Evolutionary conservation across 2,329 filamentous ascomycete genomes (phyloP).

Genomic region (Nothophaeocryptopus gaeumannii): DNA sequence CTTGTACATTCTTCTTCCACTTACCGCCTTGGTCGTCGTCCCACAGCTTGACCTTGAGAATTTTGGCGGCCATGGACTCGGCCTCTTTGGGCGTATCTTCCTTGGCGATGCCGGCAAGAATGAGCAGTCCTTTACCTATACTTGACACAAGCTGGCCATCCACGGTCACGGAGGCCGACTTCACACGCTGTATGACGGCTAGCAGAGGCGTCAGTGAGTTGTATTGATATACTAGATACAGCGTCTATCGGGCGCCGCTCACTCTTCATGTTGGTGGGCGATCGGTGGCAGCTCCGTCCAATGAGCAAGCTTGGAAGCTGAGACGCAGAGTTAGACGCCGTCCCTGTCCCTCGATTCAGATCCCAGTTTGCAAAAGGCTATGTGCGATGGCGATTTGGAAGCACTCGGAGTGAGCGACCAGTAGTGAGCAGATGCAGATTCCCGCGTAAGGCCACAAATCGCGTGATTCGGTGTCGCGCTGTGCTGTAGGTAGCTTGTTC

Average conservation of each 20-base stretch:
- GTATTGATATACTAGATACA: constrained; percentile 6
- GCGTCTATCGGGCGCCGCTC: constrained; percentile 16
- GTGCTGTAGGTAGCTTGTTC: background rate
- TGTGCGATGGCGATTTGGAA: background rate
- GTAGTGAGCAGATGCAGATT: no score
- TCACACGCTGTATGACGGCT: constrained; percentile 91
- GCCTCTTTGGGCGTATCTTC: constrained; percentile 88
- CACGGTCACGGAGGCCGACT: constrained; percentile 93
- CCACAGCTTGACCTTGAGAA: constrained; percentile 89
- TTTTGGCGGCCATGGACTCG: constrained; percentile 76
- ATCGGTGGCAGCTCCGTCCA: constrained; percentile 6
- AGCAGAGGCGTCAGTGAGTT: constrained; percentile 28
- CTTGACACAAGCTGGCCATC: constrained; percentile 86
- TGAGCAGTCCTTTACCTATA: constrained; percentile 84
- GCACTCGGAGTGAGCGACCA: no score
- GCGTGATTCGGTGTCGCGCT: constrained; percentile 7
- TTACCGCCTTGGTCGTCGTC: constrained; percentile 74
- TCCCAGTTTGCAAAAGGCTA: background rate
- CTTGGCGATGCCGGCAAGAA: constrained; percentile 86
- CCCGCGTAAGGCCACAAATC: constrained; percentile 6
- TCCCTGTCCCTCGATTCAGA: constrained; percentile 2
- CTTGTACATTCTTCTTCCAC: constrained; percentile 89
- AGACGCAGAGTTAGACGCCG: constrained; percentile 2
- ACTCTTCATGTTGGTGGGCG: constrained; percentile 42
- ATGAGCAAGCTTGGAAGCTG: constrained; percentile 4